Evolutionary conservation across 148 eudicot genomes (phyloP).

Genomic region (Talinum fruticosum): DNA sequence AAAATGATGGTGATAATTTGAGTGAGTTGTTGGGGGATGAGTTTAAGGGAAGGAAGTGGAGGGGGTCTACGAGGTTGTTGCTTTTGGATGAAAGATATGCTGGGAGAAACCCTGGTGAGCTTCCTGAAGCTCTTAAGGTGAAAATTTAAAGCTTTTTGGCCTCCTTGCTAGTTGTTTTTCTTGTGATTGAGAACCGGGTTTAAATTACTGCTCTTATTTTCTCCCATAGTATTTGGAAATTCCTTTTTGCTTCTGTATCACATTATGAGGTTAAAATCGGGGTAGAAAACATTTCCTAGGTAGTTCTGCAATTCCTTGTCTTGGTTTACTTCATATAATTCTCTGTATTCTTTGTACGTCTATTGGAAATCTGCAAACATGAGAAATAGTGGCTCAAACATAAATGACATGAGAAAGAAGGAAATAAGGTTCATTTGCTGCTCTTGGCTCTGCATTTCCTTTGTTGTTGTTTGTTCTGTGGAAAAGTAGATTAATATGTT

Average conservation of each 20-base stretch:
- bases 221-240: background rate
- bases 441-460: background rate
- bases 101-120: slow-evolving; percentile 41
- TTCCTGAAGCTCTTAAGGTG: slow-evolving; percentile 94
- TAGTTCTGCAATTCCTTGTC: background rate
- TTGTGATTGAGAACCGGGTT: background rate
- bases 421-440: background rate
- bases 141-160: background rate
- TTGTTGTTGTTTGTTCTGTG: background rate
- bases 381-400: background rate
- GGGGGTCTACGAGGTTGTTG: slow-evolving; percentile 80
- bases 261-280: background rate
- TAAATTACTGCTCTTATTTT: background rate
- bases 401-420: background rate
- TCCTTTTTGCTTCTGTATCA: background rate
- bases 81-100: slow-evolving; percentile 78
- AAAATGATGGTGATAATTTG: slow-evolving; percentile 38
- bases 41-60: slow-evolving; percentile 60
- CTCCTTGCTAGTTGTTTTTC: background rate
- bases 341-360: background rate
- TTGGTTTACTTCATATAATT: background rate
- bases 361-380: background rate
- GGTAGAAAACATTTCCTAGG: background rate
- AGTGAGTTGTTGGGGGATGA: slow-evolving; percentile 75
- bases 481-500: background rate